Evolutionary conservation across 2,329 filamentous ascomycete genomes (phyloP).

Genomic region (Pseudogymnoascus verrucosus): DNA sequence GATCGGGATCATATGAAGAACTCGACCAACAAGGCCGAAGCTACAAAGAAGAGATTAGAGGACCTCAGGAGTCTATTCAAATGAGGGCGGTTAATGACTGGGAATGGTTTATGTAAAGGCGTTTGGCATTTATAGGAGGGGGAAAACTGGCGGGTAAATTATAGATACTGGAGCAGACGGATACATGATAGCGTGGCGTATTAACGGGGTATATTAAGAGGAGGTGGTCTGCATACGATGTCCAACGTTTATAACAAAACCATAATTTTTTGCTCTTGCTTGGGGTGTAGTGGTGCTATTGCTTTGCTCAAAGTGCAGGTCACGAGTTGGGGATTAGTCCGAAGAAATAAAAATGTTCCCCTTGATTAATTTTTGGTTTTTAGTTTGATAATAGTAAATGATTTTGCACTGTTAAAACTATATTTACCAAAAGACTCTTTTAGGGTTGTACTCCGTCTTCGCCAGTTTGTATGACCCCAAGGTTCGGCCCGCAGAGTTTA

Average conservation of each 20-base stretch:
- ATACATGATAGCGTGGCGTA: conserved; percentile 6
- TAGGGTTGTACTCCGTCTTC: background rate
- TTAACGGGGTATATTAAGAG: background rate
- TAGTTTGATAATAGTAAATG: background rate
- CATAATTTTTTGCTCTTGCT: background rate
- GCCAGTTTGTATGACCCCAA: background rate
- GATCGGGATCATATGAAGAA: conserved; percentile 38
- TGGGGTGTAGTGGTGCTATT: background rate
- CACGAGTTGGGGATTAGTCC: background rate
- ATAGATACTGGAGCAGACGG: background rate
- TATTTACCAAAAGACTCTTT: background rate
- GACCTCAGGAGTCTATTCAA: conserved; percentile 52
- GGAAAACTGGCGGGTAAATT: background rate
- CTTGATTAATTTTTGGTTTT: background rate
- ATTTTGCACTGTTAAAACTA: background rate
- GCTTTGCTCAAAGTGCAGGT: background rate
- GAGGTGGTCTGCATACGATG: background rate
- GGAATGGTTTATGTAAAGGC: background rate
- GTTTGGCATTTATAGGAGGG: background rate
- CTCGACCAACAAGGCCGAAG: conserved; percentile 25
- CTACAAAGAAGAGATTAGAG: conserved; percentile 38
- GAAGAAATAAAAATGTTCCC: conserved; percentile 1
- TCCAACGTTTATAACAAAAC: conserved; percentile 1
- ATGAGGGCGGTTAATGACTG: conserved; percentile 12
- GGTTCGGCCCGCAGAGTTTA: background rate